Evolutionary conservation across 2,329 filamentous ascomycete genomes (phyloP).

Genomic region (Ophiostoma perfectum): DNA sequence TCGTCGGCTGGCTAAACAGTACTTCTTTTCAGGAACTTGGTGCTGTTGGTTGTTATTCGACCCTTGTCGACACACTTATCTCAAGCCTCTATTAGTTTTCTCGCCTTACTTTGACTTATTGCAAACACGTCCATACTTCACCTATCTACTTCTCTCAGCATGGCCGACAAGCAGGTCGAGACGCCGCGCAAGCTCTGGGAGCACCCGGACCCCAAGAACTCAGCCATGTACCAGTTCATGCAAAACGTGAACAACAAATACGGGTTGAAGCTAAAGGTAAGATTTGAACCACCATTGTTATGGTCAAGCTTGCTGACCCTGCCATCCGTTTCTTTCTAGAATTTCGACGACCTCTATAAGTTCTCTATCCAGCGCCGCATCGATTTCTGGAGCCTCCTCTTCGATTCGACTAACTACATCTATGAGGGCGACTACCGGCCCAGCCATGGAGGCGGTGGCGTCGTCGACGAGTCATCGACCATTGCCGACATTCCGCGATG

Average conservation of each 20-base stretch:
- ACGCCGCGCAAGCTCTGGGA: slow-evolving; percentile 61
- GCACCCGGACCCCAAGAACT: slow-evolving; percentile 56
- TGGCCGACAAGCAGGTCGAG: not conserved
- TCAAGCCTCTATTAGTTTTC: too few species aligned
- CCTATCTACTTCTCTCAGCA: not conserved
- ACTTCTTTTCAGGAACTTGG: too few species aligned
- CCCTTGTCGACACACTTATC: too few species aligned
- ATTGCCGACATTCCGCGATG: slow-evolving; percentile 69
- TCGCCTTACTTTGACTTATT: not conserved
- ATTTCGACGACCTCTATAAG: slow-evolving; percentile 62
- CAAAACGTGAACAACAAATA: slow-evolving; percentile 56
- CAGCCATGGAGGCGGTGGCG: slow-evolving; percentile 32
- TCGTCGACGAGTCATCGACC: slow-evolving; percentile 63
- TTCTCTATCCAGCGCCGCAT: slow-evolving; percentile 60
- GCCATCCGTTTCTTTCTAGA: slow-evolving; percentile 36
- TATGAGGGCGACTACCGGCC: slow-evolving; percentile 51
- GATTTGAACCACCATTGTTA: slow-evolving; percentile 12
- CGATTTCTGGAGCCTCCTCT: slow-evolving; percentile 62
- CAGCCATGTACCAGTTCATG: slow-evolving; percentile 63
- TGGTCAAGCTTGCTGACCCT: too few species aligned
- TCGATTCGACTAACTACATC: slow-evolving; percentile 55
- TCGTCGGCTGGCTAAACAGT: too few species aligned
- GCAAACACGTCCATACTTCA: too few species aligned
- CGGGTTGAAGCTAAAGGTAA: slow-evolving; percentile 53
- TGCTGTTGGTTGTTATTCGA: too few species aligned